Evolutionary conservation across 495 filamentous ascomycete species (phyloP), one percentile per base, ranked within the genome.

Genomic region (Aspergillus nidulans): DNA sequence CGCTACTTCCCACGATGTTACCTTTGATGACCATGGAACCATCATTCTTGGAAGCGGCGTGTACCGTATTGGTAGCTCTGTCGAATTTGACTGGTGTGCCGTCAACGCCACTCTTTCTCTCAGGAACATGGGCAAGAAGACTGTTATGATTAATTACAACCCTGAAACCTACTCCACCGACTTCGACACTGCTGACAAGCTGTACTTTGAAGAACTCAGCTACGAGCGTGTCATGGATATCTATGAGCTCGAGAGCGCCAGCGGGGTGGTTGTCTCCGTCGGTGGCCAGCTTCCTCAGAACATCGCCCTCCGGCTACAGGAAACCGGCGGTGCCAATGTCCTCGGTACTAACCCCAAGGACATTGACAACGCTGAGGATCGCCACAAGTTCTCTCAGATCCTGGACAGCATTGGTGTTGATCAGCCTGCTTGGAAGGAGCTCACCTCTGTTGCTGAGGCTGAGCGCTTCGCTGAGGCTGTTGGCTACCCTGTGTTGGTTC

Each of bases 211-310:
- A 69, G 92, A 97, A 74, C 76, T 97, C 49, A 92, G 88, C 76
- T 97, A 97, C 66, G 92, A 97, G 77, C 85, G 91, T 63, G 92
- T 96, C 34, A 96, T 96, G 91, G 92, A 97, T 75, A 97, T 97
- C 57, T 97, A 96, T 69, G 92, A 97, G 69, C 80, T 97, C 16
- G 92, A 97, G 77, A 78, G 74, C 52, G 88, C 92, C 23, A 83
- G 78, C 48, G 92, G 94, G 62, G 90, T 97, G 30, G 91, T 97
- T 25, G 94, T 97, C 13, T 95, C 89, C 53, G 92, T 97, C 53
- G 92, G 92, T 62, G 94, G 92, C 39, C 92, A 97, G 76, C 81
- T 97, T 54, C 94, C 92, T 3, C 92, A 97, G 75, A 96, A 97
- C 72, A 97, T 97, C 66, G 92, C 92, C 18, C 85, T 97, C 49